These are phyloP conservation scores for Aureococcus anophagefferens DNA, from an alignment of 108 stramenopile genomes.

Conservation along the genomic window DNA sequence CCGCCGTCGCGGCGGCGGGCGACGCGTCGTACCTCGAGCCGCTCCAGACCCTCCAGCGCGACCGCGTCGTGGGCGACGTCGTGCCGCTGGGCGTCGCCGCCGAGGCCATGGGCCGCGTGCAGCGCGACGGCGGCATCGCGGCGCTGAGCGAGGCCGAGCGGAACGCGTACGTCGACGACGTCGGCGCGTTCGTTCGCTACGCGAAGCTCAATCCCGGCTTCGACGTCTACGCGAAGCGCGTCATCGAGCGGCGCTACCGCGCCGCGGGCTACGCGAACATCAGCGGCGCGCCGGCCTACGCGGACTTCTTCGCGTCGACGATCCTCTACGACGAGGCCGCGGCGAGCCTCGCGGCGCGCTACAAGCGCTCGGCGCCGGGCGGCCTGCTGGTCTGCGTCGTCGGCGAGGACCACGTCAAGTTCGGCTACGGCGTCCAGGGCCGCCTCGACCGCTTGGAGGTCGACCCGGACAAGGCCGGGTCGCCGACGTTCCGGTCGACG, in stretches of 20 bases:
- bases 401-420: not conserved
- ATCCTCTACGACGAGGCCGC: not conserved
- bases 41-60: too few relatives aligned
- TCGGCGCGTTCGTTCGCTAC: not conserved
- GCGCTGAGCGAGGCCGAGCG: not conserved
- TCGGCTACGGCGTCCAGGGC: not conserved
- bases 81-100: not conserved
- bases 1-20: not conserved
- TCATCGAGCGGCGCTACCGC: not conserved
- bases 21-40: not conserved
- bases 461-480: not conserved
- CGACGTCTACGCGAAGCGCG: not conserved
- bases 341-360: not conserved
- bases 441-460: not conserved
- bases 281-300: not conserved
- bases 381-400: not conserved
- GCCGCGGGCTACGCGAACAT: not conserved
- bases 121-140: not conserved
- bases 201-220: not conserved
- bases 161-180: not conserved
- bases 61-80: not conserved
- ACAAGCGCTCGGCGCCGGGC: not conserved
- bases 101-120: not conserved
- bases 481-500: not conserved
- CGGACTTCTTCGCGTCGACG: not conserved